phyloP scores from a whole-genome alignment of 768 basidiomycete species.

The Termitomyces sp. region DNA sequence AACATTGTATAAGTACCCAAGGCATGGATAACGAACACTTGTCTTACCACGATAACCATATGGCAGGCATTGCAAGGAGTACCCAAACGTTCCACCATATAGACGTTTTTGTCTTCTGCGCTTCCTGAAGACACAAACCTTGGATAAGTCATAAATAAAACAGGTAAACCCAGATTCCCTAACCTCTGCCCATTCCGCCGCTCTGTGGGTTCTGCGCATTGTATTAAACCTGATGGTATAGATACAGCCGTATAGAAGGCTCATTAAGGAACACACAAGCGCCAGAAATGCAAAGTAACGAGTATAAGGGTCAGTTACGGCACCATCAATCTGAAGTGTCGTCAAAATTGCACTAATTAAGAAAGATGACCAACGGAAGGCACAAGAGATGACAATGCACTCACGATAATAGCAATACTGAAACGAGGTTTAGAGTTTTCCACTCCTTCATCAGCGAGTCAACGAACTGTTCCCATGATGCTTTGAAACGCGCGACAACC shows the following conservation, averaged over 20 bases:
- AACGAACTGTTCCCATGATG: conserved; percentile 23
- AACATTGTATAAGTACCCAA: background rate
- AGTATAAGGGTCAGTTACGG: conserved; percentile 43
- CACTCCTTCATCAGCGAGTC: conserved; percentile 17
- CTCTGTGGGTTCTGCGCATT: conserved; percentile 57
- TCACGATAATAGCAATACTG: conserved; percentile 15
- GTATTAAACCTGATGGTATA: conserved; percentile 56
- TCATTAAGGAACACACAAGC: conserved; percentile 51
- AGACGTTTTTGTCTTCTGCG: conserved; percentile 27
- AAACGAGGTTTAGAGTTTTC: conserved; percentile 17
- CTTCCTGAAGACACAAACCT: conserved; percentile 36
- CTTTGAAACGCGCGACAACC: conserved; percentile 36
- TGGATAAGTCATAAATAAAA: background rate
- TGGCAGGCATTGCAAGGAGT: conserved; percentile 53
- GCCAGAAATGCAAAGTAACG: conserved; percentile 48
- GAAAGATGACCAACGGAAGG: background rate
- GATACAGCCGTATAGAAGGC: conserved; percentile 54
- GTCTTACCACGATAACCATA: conserved; percentile 66
- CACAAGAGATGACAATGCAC: background rate
- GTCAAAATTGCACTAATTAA: conserved; percentile 15
- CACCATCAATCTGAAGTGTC: conserved; percentile 20
- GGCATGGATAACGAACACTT: background rate
- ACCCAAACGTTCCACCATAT: conserved; percentile 58
- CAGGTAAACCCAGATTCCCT: background rate
- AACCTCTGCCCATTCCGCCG: conserved; percentile 57